Conservation (phyloP, 306 rosid genomes). For the Begonia peltatifolia region DNA sequence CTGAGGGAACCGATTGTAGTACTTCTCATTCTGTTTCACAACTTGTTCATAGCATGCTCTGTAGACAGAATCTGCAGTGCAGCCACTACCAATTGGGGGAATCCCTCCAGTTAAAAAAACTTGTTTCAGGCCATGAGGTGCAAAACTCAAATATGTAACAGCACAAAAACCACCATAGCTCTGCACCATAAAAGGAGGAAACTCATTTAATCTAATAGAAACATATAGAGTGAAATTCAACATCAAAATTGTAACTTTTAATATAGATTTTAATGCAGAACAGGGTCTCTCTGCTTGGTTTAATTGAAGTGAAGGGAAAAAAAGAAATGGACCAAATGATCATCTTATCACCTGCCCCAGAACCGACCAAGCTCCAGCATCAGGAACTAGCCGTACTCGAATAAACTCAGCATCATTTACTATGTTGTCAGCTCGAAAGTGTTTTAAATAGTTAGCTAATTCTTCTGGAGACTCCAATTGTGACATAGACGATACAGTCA, state of each 20-base stretch:
- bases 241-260: too few species aligned
- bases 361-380: constrained; percentile 74
- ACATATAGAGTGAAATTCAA: not conserved
- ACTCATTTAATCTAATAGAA: not conserved
- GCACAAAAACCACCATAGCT: constrained; percentile 94
- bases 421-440: constrained; percentile 88
- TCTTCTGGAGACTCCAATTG: constrained; percentile 61
- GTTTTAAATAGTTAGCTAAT: constrained; percentile 45
- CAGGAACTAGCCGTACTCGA: constrained; percentile 68
- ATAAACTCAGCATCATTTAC: constrained; percentile 90
- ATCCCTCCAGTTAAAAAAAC: constrained; percentile 87
- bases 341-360: constrained; percentile 75
- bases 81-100: constrained; percentile 74
- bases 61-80: constrained; percentile 69
- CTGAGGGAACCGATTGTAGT: constrained; percentile 87
- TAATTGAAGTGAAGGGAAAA: constrained; percentile 1
- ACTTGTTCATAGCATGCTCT: constrained; percentile 57
- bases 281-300: too few species aligned
- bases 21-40: constrained; percentile 63
- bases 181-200: constrained; percentile 24
- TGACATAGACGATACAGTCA: constrained; percentile 69
- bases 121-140: constrained; percentile 72
- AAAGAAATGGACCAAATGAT: constrained; percentile 7
- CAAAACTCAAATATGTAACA: constrained; percentile 87
- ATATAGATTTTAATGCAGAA: too few species aligned